These are phyloP conservation scores for Arachis monticola DNA, from an alignment of 331 rosid genomes.

Conservation along the genomic window DNA sequence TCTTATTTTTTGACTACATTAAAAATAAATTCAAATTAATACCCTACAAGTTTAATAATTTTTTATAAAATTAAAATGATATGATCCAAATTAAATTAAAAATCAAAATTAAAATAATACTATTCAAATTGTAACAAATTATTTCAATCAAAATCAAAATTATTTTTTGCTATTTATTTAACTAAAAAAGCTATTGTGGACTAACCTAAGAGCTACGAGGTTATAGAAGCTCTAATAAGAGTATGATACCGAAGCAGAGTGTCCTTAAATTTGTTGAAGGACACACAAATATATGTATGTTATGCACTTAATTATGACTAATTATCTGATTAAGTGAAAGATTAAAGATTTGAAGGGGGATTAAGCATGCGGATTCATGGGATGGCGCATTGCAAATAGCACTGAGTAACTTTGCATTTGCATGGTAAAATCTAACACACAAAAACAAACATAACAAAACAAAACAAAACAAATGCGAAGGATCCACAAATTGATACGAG, in stretches of 20 bases:
- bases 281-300: background rate
- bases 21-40: no score
- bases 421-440: constrained; percentile 3
- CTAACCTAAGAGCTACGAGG: background rate
- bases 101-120: no score
- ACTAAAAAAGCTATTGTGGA: no score
- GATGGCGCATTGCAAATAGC: background rate
- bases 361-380: constrained; percentile 40
- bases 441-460: no score
- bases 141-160: no score
- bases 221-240: constrained; percentile 2
- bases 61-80: no score
- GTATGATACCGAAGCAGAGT: background rate
- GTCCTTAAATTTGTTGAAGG: constrained; percentile 10
- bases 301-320: constrained; percentile 36
- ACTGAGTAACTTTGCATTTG: background rate
- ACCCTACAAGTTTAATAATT: no score
- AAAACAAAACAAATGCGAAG: background rate
- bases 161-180: no score
- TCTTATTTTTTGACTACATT: no score
- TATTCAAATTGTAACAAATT: no score
- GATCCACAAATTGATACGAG: constrained; percentile 30
- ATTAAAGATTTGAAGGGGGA: constrained; percentile 18
- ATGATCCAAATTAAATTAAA: no score
- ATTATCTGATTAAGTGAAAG: constrained; percentile 25